These are phyloP conservation scores for Botrytis medusae DNA, from an alignment of 2,329 filamentous ascomycete genomes.

Conservation along the genomic window DNA sequence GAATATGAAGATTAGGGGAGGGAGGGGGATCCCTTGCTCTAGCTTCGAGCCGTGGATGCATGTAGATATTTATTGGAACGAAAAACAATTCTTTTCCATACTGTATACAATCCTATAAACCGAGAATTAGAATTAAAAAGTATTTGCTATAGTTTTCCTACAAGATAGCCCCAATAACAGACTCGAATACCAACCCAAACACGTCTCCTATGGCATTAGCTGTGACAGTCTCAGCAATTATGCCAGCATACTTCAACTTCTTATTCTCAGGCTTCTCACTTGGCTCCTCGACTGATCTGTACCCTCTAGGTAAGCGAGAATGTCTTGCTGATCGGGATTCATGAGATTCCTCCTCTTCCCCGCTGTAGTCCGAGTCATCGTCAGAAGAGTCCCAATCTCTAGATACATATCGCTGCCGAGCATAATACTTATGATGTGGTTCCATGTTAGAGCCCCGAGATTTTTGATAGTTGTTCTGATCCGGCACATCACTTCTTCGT, in stretches of 20 bases:
- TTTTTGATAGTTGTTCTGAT: not conserved
- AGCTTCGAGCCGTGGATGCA: not conserved
- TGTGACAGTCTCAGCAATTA: constrained; percentile 6
- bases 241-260: not conserved
- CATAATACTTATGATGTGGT: not conserved
- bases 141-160: not conserved
- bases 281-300: not conserved
- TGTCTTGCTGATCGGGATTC: not conserved
- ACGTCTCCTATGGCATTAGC: constrained; percentile 2
- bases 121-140: not conserved
- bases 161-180: constrained; percentile 5
- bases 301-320: not conserved
- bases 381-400: not conserved
- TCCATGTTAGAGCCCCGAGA: not conserved
- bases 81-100: not conserved
- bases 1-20: not conserved
- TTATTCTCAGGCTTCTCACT: not conserved
- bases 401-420: not conserved
- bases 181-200: constrained; percentile 8
- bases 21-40: not conserved
- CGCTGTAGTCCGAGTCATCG: not conserved
- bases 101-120: not conserved
- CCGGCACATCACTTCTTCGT: not conserved
- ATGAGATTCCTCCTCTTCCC: not conserved
- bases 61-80: not conserved